Conservation (phyloP, 495 filamentous ascomycete genomes). For the Beverwykella pulmonaria region DNA sequence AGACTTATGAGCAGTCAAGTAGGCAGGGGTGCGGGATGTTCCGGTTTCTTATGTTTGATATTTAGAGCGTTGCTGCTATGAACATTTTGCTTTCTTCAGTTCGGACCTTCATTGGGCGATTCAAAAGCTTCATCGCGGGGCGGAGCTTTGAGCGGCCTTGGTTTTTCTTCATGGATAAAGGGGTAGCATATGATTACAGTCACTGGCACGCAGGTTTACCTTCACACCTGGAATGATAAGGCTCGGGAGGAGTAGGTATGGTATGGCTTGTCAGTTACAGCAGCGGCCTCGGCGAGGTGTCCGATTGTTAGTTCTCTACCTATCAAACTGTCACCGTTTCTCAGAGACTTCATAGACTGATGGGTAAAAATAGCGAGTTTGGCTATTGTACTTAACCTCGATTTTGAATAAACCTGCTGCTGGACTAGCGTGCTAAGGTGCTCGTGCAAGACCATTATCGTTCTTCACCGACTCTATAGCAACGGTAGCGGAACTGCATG, state of each 20-base stretch:
- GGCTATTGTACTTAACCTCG: not conserved
- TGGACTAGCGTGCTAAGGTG: not conserved
- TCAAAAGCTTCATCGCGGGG: conserved; percentile 26
- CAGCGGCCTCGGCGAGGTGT: not conserved
- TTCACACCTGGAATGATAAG: not conserved
- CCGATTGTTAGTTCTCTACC: not conserved
- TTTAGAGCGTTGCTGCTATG: conserved; percentile 20
- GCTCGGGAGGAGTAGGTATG: not conserved
- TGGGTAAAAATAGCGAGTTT: not conserved
- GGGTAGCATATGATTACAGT: conserved; percentile 3
- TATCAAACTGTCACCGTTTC: conserved; percentile 8
- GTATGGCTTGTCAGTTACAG: not conserved
- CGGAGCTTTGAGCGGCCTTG: conserved; percentile 19
- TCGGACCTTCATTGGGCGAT: conserved; percentile 16
- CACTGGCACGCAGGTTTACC: not conserved
- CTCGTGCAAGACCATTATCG: not conserved
- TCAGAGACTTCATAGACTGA: conserved; percentile 5
- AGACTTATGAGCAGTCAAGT: conserved; percentile 62
- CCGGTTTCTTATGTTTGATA: conserved; percentile 30
- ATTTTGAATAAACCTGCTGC: not conserved
- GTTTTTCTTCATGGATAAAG: conserved; percentile 4
- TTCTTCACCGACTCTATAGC: not conserved
- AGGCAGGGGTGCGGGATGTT: not conserved
- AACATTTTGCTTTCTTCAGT: conserved; percentile 7
- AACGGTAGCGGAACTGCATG: not conserved